Base-by-base conservation (phyloP, 1,284 basidiomycete species). In the Tetrapyrgos nigripes region DNA sequence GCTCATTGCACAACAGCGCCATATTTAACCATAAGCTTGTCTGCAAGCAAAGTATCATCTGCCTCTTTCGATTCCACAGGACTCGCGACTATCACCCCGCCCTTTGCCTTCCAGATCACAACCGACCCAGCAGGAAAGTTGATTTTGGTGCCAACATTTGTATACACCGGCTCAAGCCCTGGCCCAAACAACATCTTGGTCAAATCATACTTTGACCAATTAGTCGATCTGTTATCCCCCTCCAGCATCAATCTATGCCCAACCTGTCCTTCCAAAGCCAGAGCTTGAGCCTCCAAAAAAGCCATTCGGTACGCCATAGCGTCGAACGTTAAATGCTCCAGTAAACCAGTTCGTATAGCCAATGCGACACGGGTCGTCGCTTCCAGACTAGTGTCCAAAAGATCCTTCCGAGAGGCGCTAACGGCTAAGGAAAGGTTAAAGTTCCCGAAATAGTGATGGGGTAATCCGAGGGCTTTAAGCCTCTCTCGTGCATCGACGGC, bases 121-220 rank as follows among this genome's bases (percentile, higher is more conserved):
- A 58, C 45, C 49, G 51, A 51, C 17, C 55, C 55, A 46, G 50
- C 50, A 19, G 50, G 50, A 37, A 46, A 47, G 17, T n/a, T 35
- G 5, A n/a, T 11, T 14, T 40, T 40, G 9, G 50, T 52, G 14
- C 50, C 56, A n/a, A 52, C 13, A 10, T 23, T 47, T 21, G 43
- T 52, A 13, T 28, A 24, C 3, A 52, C 31, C 33, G 50, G 29
- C 24, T 58, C 31, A 8, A 57, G 9, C 1, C 28, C 19, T 5
- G 37, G 10, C 17, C 50, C 56, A 50, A 59, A 54, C 31, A 54
- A 33, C 35, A 59, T 13, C 24, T 59, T 55, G 14, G 58, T 29
- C 17, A 52, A 27, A 37, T 59, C 53, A 35, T 50, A 31, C 45
- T 50, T 54, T 3, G 49, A 55, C 58, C 53, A 59, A 45, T 59